Percentiles rank a stretch among this genome's conserved stretches.
Evolutionary conservation across 108 stramenopile species (phyloP).

Genomic region (Nitzschia palea): DNA sequence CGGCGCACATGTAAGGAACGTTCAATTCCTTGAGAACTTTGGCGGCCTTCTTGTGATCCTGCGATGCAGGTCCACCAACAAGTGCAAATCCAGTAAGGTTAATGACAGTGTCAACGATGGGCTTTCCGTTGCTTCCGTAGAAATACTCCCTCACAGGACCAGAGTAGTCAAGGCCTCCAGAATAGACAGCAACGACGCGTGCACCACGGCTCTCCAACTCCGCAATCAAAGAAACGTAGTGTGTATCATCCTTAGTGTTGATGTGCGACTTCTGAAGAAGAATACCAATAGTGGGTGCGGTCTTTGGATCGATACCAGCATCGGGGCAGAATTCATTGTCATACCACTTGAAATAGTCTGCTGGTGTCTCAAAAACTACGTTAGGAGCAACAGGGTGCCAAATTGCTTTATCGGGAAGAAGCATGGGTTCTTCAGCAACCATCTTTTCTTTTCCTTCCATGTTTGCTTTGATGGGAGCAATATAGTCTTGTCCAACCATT

Average conservation of each 20-base stretch:
- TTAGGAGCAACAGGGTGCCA: conserved; percentile 96
- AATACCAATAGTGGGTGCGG: conserved; percentile 89
- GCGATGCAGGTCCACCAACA: conserved; percentile 95
- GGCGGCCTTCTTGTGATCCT: conserved; percentile 96
- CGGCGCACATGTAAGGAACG: conserved; percentile 95
- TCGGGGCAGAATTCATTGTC: conserved; percentile 92
- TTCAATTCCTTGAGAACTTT: conserved; percentile 85
- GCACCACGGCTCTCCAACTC: conserved; percentile 94
- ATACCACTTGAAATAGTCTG: conserved; percentile 93
- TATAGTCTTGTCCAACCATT: conserved; percentile 93
- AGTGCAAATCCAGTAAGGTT: conserved; percentile 97
- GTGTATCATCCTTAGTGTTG: conserved; percentile 97
- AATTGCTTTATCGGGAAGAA: conserved; percentile 97
- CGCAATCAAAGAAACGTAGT: conserved; percentile 94
- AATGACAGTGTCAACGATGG: conserved; percentile 92
- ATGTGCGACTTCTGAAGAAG: conserved; percentile 98
- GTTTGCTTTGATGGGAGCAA: conserved; percentile 71
- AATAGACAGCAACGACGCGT: conserved; percentile 90
- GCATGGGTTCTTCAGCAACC: conserved; percentile 83
- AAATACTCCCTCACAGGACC: conserved; percentile 95
- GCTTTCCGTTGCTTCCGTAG: conserved; percentile 70
- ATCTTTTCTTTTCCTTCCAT: conserved; percentile 84
- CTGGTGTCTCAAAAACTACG: conserved; percentile 87
- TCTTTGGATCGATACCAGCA: conserved; percentile 89
- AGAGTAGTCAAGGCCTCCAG: conserved; percentile 96